phyloP scores from a whole-genome alignment of 2,329 filamentous ascomycete genomes.

The Tympanopsis confertula region DNA sequence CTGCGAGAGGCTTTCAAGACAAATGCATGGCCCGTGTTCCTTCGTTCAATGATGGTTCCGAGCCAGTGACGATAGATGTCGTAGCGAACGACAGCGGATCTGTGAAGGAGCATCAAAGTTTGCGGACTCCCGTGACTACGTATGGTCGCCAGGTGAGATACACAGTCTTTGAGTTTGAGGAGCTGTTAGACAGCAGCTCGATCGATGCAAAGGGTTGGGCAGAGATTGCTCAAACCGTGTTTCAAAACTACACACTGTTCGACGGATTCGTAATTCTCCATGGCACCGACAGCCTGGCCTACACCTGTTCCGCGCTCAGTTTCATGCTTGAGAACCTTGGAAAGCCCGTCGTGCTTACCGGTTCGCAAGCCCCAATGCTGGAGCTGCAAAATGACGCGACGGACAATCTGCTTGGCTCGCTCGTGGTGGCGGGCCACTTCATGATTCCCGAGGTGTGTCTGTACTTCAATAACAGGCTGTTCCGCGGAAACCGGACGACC shows the following conservation, averaged over 20 bases:
- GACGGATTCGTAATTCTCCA: constrained; percentile 65
- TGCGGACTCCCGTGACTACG: constrained; percentile 47
- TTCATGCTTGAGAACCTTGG: constrained; percentile 65
- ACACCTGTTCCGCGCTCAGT: constrained; percentile 59
- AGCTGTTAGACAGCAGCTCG: constrained; percentile 58
- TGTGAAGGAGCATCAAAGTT: constrained; percentile 11
- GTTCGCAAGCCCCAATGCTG: constrained; percentile 55
- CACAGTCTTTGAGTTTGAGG: constrained; percentile 57
- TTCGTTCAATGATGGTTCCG: constrained; percentile 57
- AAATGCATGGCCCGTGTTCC: constrained; percentile 52
- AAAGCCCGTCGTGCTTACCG: constrained; percentile 60
- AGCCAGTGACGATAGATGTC: constrained; percentile 20
- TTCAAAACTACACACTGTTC: constrained; percentile 56
- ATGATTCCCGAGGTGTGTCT: constrained; percentile 66
- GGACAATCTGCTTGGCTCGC: constrained; percentile 58
- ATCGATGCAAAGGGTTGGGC: constrained; percentile 64
- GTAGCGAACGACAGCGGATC: constrained; percentile 8
- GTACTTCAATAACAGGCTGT: constrained; percentile 63
- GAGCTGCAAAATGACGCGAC: constrained; percentile 62
- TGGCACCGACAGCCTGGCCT: constrained; percentile 59
- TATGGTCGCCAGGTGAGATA: constrained; percentile 57
- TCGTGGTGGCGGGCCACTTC: constrained; percentile 63
- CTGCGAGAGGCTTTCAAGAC: constrained; percentile 47
- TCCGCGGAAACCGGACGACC: constrained; percentile 56
- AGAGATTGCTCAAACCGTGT: constrained; percentile 45